Conservation (phyloP, 306 rosid species). For the Parietaria judaica region DNA sequence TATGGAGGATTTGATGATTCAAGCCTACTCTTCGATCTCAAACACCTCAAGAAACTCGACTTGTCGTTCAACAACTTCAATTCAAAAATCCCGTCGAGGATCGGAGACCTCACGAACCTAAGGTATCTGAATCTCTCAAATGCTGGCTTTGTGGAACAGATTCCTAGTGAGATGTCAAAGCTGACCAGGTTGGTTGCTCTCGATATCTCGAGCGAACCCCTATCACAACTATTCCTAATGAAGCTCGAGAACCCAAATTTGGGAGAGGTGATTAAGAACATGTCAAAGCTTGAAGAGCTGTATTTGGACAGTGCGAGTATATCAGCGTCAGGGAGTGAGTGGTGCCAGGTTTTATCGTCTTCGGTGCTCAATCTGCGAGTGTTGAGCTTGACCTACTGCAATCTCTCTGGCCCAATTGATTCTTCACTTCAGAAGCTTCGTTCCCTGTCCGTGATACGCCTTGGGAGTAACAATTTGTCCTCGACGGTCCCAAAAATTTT, state of each 20-base stretch:
- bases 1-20: neutral
- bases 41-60: neutral
- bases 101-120: neutral
- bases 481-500: slow-evolving; percentile 17
- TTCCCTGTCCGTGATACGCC: slow-evolving; percentile 17
- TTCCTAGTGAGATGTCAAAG: neutral
- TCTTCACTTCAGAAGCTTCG: slow-evolving; percentile 7
- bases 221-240: neutral
- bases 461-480: neutral
- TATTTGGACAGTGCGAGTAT: slow-evolving; percentile 40
- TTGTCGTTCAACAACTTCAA: slow-evolving; percentile 1
- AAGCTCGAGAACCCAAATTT: slow-evolving; percentile 21
- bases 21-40: neutral
- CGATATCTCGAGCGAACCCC: slow-evolving; percentile 14
- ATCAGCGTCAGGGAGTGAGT: slow-evolving; percentile 29
- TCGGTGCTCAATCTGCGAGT: slow-evolving; percentile 12
- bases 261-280: slow-evolving; percentile 6
- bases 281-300: slow-evolving; percentile 27
- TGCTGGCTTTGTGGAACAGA: neutral
- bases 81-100: neutral
- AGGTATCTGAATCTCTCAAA: neutral
- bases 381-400: slow-evolving; percentile 16
- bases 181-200: slow-evolving; percentile 20
- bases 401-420: slow-evolving; percentile 14
- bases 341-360: slow-evolving; percentile 31